Evolutionary conservation across 73 alveolate species (phyloP).

Genomic region (Vitrella brassicaformis): DNA sequence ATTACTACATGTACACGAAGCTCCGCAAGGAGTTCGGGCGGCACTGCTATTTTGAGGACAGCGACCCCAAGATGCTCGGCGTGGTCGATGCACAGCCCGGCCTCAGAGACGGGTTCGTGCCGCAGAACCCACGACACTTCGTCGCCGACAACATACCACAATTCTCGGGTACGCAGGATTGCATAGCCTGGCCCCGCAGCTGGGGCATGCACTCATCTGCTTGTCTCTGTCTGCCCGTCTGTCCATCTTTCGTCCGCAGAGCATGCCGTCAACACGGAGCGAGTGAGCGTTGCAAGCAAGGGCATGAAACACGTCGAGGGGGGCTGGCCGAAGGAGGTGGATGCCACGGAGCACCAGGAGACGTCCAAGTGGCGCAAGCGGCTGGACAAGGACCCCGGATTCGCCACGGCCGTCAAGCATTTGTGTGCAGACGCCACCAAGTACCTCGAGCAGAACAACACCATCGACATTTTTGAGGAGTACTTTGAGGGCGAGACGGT

Average conservation of each 20-base stretch:
- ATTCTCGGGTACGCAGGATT: too few relatives aligned
- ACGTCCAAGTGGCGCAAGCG: conserved; percentile 60
- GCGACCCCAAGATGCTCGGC: conserved; percentile 66
- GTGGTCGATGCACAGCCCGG: conserved; percentile 28
- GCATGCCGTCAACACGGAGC: conserved; percentile 80
- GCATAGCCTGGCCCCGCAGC: too few relatives aligned
- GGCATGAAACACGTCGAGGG: conserved; percentile 84
- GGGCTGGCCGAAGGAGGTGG: conserved; percentile 86
- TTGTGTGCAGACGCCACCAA: conserved; percentile 64
- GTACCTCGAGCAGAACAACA: conserved; percentile 78
- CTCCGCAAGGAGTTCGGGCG: conserved; percentile 73
- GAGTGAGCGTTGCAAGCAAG: conserved; percentile 59
- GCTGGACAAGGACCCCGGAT: conserved; percentile 66
- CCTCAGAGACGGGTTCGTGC: conserved; percentile 34
- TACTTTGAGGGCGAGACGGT: conserved; percentile 84
- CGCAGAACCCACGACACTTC: conserved; percentile 59
- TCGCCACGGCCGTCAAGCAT: conserved; percentile 71
- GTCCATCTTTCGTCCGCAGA: too few relatives aligned
- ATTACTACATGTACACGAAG: conserved; percentile 58
- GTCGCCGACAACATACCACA: conserved; percentile 66
- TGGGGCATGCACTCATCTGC: too few relatives aligned
- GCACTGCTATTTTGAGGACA: conserved; percentile 67
- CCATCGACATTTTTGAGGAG: conserved; percentile 91
- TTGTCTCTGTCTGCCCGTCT: conserved; percentile 60
- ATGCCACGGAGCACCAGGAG: conserved; percentile 66